Evolutionary conservation across 176 grass and related monocot species (phyloP).

Genomic region (Avena sativa): DNA sequence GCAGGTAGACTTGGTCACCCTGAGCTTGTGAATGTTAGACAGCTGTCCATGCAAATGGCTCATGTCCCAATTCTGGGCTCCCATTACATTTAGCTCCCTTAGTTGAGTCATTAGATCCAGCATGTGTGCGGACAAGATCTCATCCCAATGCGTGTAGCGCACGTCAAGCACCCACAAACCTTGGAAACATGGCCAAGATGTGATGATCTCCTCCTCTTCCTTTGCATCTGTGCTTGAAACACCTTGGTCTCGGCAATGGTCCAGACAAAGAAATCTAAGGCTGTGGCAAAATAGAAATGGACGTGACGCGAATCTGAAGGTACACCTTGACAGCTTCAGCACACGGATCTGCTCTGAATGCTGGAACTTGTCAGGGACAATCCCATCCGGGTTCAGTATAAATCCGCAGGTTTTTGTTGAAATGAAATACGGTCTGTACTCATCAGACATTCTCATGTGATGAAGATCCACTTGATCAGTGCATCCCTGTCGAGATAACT

Average conservation of each 20-base stretch:
- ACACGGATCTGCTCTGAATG: neutral
- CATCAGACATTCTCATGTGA: neutral
- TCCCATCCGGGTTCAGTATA: neutral
- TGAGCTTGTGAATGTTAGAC: neutral
- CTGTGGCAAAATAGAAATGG: constrained; percentile 4
- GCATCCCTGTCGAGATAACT: neutral
- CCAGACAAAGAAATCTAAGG: constrained; percentile 35
- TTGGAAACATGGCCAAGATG: neutral
- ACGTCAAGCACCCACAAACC: neutral
- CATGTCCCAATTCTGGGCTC: neutral
- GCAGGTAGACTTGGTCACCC: neutral
- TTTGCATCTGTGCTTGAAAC: neutral
- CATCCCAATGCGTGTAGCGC: neutral
- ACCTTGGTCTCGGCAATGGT: neutral
- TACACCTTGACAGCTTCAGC: neutral
- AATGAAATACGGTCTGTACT: neutral
- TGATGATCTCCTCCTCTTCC: neutral
- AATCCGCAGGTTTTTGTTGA: neutral
- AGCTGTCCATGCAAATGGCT: neutral
- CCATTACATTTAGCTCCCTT: neutral
- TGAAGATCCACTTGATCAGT: neutral
- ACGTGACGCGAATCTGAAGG: constrained; percentile 30
- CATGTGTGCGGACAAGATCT: neutral
- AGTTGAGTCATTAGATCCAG: neutral
- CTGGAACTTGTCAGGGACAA: neutral